Base-by-base conservation (phyloP, 805 yeast genomes). In the Zygotorulaspora chibaensis region DNA sequence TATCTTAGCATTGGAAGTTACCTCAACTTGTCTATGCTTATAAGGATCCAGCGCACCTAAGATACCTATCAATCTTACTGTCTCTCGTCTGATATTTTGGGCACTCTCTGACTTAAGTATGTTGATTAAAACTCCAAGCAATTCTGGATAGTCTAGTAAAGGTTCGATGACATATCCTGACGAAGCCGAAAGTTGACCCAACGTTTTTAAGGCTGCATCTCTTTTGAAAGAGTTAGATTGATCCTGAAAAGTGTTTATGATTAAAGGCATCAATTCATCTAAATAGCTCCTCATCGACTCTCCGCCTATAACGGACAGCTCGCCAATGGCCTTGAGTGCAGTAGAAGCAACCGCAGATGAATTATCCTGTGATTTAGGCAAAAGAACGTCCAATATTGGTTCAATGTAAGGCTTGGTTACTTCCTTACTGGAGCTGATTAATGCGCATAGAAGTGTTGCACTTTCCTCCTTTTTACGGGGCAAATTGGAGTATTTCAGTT, bases 21-120 rank as follows among this genome's bases (percentile, higher is more conserved):
- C 82, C 61, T 90, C 98, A 8, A 90, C 87, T 56, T 88, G 96
- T 45, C 96, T 80, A 55, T 89, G 95, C 60, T 87, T 90, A 62
- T 91, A 93, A 1, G 99, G 99, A 66, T 93, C 99, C 39, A 93
- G 70, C 0, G 99, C 99, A 52, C 99, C 99, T 35, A 93, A 70
- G 28, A 90, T 89, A 60, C 99, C 99, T 46, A 93, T 71, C 18
- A 93, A 67, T 52, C 91, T 76, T 1, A 93, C 96, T 0, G 96
- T 85, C 62, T 93, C 98, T 46, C 96, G 72, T 58, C 93, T 79
- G 7, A 87, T 81, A 3, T 77, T 69, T 2, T 83, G 77, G 0
- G 95, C 79, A 9, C 80, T 77, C 58, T 91, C 97, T 47, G 89
- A 80, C 52, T 86, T 86, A 45, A 93, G 68, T 34, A 93, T 88